These are phyloP conservation scores for Saccharomycopsis crataegensis DNA, from an alignment of 1,139 yeast genomes.

Conservation along the genomic window DNA sequence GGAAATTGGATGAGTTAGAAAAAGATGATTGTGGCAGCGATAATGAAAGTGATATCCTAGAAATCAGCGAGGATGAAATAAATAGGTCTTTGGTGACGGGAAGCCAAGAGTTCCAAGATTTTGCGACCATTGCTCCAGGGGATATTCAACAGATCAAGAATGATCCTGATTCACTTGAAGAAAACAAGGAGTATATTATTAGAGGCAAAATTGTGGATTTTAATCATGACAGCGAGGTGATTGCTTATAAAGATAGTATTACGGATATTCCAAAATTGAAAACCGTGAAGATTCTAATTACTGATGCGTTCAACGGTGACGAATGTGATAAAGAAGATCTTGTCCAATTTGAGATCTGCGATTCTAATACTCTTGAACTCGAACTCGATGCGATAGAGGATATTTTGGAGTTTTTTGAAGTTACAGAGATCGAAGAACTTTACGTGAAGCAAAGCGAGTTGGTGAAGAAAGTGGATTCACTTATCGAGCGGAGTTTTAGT, in stretches of 20 bases:
- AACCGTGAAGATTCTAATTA: neutral
- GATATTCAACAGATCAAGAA: neutral
- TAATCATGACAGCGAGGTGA: neutral
- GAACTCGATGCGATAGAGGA: conserved; percentile 1
- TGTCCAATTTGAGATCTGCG: neutral
- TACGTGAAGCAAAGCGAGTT: conserved; percentile 15
- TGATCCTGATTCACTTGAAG: neutral
- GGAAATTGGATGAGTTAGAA: no score
- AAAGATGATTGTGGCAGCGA: neutral
- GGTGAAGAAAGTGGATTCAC: neutral
- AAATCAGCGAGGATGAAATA: neutral
- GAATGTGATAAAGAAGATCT: neutral
- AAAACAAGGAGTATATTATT: neutral
- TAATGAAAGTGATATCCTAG: neutral
- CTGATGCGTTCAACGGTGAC: conserved; percentile 1
- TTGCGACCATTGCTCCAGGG: no score
- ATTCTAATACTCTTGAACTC: conserved; percentile 2
- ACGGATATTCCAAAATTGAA: neutral
- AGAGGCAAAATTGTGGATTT: conserved; percentile 5
- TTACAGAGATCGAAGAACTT: conserved; percentile 15
- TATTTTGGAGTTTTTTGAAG: conserved; percentile 9
- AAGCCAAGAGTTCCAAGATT: no score
- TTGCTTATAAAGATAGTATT: neutral
- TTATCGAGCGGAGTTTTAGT: neutral
- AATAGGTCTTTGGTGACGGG: neutral